phyloP scores from a whole-genome alignment of 169 alveolate species.

The Eimeria acervulina region DNA sequence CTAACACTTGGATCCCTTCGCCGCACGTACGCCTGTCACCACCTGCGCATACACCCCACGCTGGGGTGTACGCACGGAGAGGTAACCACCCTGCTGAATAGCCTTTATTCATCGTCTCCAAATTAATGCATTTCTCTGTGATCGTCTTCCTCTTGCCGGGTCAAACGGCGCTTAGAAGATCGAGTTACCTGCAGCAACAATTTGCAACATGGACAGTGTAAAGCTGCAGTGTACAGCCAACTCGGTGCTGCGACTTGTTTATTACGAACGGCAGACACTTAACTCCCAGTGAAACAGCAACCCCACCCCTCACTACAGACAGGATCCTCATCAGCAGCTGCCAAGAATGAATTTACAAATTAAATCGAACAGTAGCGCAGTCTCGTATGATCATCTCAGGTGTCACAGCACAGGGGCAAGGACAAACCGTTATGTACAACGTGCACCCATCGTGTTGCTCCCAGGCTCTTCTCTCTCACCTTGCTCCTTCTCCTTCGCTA shows the following conservation, averaged over 20 bases:
- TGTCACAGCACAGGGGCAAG: no score
- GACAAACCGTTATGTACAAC: no score
- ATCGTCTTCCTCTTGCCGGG: background rate
- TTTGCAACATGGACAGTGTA: background rate
- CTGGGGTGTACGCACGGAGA: background rate
- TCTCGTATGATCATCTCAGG: no score
- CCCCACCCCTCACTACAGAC: background rate
- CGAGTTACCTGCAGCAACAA: slow-evolving; percentile 43
- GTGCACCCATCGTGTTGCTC: no score
- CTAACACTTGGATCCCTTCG: background rate
- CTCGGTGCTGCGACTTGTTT: background rate
- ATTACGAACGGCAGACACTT: background rate
- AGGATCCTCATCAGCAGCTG: background rate
- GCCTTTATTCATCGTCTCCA: background rate
- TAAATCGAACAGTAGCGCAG: no score
- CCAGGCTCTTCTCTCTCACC: slow-evolving; percentile 89
- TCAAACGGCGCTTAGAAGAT: background rate
- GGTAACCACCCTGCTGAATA: background rate
- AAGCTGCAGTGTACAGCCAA: background rate
- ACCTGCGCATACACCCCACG: background rate
- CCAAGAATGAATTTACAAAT: background rate
- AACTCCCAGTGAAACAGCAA: background rate
- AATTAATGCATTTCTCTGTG: background rate
- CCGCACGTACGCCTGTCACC: background rate
- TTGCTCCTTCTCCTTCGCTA: slow-evolving; percentile 97